Evolutionary conservation across 352 stramenopile species (phyloP).

Genomic region (Peronospora farinosa): DNA sequence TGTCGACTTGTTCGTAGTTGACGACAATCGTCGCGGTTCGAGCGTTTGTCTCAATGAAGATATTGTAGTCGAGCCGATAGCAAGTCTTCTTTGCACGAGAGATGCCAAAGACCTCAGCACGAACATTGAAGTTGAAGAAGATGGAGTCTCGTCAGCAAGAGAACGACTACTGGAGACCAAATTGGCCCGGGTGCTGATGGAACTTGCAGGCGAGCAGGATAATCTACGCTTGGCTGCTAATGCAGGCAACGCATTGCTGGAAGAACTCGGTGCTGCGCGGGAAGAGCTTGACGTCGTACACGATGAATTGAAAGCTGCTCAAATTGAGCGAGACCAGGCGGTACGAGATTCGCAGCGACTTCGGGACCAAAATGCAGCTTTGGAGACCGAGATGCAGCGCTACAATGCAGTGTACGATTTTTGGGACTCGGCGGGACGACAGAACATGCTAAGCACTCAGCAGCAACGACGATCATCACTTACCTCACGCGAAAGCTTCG

Average conservation of each 20-base stretch:
- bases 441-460: constrained; percentile 10
- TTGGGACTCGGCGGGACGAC: constrained; percentile 3
- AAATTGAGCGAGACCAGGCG: constrained; percentile 16
- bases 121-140: constrained; percentile 15
- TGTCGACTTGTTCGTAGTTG: constrained; percentile 26
- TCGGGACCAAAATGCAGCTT: constrained; percentile 19
- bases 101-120: constrained; percentile 16
- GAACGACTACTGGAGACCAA: constrained; percentile 33
- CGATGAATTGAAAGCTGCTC: constrained; percentile 23
- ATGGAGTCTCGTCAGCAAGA: constrained; percentile 5
- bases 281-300: constrained; percentile 28
- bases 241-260: constrained; percentile 43
- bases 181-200: constrained; percentile 34
- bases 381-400: constrained; percentile 32
- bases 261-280: constrained; percentile 29
- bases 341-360: constrained; percentile 23
- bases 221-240: constrained; percentile 44
- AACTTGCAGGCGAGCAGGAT: constrained; percentile 38
- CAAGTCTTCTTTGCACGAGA: background rate
- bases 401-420: constrained; percentile 11
- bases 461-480: constrained; percentile 10
- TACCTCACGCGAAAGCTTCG: constrained; percentile 11
- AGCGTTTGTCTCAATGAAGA: background rate
- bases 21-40: constrained; percentile 1
- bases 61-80: background rate